A percentile compares a stretch with the other conserved stretches of the same genome.
These are phyloP conservation scores for Murraya koenigii DNA, from an alignment of 345 rosid genomes.

Conservation along the genomic window DNA sequence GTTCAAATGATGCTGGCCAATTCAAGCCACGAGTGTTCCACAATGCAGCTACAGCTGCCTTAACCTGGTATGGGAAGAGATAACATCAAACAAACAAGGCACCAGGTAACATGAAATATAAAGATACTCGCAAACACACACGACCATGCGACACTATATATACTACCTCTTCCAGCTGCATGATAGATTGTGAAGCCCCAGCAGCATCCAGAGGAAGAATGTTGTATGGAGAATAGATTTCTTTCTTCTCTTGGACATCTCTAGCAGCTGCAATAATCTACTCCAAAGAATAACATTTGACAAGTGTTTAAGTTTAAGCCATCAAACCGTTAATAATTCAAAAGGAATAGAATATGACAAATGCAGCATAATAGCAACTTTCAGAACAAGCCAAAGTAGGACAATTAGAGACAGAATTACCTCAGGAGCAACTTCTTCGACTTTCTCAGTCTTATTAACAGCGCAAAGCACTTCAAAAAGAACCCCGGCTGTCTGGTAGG, in stretches of 20 bases:
- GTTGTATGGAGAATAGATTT: conserved; percentile 93
- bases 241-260: conserved; percentile 98
- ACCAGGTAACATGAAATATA: background rate
- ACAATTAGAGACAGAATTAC: conserved; percentile 34
- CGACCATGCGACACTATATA: background rate
- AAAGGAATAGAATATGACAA: background rate
- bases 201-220: conserved; percentile 96
- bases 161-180: conserved; percentile 94
- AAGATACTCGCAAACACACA: background rate
- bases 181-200: conserved; percentile 86
- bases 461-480: conserved; percentile 98
- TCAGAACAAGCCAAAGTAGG: conserved; percentile 4
- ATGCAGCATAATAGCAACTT: background rate
- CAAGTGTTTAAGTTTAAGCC: background rate
- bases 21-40: conserved; percentile 81
- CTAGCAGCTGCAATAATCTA: conserved; percentile 98
- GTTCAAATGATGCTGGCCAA: conserved; percentile 88
- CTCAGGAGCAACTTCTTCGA: conserved; percentile 99
- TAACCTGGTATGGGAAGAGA: conserved; percentile 47
- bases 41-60: conserved; percentile 92
- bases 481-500: conserved; percentile 97
- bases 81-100: conserved; percentile 19
- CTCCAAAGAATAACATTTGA: conserved; percentile 23
- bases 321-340: conserved; percentile 4
- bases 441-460: conserved; percentile 95